Evolutionary conservation across 2,329 filamentous ascomycete species (phyloP), one percentile per base, ranked within the genome.

Genomic region (Fusarium redolens): DNA sequence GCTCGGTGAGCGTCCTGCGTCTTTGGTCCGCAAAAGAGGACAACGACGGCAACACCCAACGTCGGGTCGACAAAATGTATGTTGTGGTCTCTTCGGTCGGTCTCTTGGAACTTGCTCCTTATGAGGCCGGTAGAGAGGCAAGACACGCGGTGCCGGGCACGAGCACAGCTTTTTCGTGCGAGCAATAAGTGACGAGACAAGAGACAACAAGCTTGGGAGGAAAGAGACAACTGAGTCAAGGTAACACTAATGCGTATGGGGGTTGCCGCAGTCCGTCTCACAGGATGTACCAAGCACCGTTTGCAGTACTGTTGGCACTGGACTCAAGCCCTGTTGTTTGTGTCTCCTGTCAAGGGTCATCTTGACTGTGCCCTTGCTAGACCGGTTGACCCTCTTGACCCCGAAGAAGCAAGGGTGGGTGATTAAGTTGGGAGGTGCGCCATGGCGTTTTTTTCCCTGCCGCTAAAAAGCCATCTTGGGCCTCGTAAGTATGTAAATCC

Each of bases 101-200:
- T 68, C 62, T 56, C 56, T 72, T 73, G 75, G 75, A 77, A 67
- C 65, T 68, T 73, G 75, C 73, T 77, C 72, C 76, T 78, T 78
- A 78, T 78, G 76, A 78, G 74, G 74, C 75, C 68, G 74, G 63
- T 72, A 65, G 72, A 77, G 67, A 77, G 74, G 76, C 76, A 77
- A 76, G 70, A 75, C 73, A 77, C 57, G 72, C 69, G 69, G 75
- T 73, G 60, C 69, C 60, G 72, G 70, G 69, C 68, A 66, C 68
- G 75, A 75, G 69, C 72, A 71, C 62, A 75, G 69, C 69, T 75
- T 75, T 75, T 71, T 68, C 54, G 61, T 51, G 59, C 44, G 71
- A 61, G 71, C 56, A 68, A 61, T 47, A 62, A 68, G 64, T 61
- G 65, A 76, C 62, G 74, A 67, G 74, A 56, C 43, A 78, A 78